phyloP scores from a whole-genome alignment of 2,329 filamentous ascomycete species.

The Hypomyces rosellus region DNA sequence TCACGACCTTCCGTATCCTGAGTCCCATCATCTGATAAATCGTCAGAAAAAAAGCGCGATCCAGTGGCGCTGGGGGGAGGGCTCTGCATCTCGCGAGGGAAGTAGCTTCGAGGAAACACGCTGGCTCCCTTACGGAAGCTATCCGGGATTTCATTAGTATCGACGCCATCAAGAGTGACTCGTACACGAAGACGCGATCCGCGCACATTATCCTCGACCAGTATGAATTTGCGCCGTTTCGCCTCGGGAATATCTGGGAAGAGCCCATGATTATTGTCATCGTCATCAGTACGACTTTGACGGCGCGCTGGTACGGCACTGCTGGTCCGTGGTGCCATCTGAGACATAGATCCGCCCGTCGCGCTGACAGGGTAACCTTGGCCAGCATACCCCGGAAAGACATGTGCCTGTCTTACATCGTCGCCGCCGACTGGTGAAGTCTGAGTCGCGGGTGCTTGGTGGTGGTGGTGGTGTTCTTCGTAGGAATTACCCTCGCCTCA shows the following conservation, averaged over 20 bases:
- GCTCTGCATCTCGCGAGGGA: constrained; percentile 86
- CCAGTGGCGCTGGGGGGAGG: constrained; percentile 71
- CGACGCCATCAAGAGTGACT: constrained; percentile 86
- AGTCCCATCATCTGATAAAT: constrained; percentile 49
- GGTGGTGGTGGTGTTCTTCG: constrained; percentile 62
- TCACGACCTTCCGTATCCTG: constrained; percentile 45
- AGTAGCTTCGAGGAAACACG: constrained; percentile 87
- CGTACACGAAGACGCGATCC: constrained; percentile 78
- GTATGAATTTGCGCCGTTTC: constrained; percentile 93
- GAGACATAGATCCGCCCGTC: constrained; percentile 57
- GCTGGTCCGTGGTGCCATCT: constrained; percentile 40
- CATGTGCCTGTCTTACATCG: constrained; percentile 67
- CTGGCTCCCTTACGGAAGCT: constrained; percentile 86
- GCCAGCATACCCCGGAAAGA: constrained; percentile 62
- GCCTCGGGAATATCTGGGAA: constrained; percentile 85
- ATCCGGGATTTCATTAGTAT: constrained; percentile 93
- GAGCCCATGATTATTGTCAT: constrained; percentile 60
- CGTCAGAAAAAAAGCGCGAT: constrained; percentile 67
- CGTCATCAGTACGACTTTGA: constrained; percentile 43
- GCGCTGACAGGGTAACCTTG: constrained; percentile 49
- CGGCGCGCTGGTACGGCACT: constrained; percentile 31
- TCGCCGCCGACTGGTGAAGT: constrained; percentile 43
- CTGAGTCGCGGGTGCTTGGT: constrained; percentile 52
- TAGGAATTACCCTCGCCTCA: constrained; percentile 56
- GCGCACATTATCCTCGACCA: constrained; percentile 83